Base-by-base conservation (phyloP, 1,139 yeast species). In the Suhomyces wounanorum region DNA sequence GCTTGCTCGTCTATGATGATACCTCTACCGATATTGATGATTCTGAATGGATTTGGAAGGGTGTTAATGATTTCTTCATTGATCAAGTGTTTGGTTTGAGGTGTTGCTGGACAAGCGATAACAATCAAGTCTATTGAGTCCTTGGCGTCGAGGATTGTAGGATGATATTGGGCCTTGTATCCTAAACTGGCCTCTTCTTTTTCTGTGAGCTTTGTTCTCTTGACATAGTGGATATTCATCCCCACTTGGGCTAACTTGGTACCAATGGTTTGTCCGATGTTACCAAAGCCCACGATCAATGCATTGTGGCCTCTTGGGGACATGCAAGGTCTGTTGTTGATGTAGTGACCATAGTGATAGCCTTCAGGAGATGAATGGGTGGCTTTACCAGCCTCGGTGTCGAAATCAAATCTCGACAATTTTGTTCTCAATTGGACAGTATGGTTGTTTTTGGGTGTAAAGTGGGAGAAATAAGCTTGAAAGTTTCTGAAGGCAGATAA, bases 231-330 rank as follows among this genome's bases (percentile, higher is more conserved):
- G 31, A 88, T 75, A 18, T 80, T 69, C 91, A 89, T 85, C 7
- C 91, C 92, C 41, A 89, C 69, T 9, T 71, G 72, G 31, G 71
- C 54, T 56, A 88, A 73, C 57, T 87, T 75, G 44, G 69, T 64
- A 2, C 85, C 96, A 48, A 87, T 81, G 36, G 78, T 75, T 61
- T 77, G 77, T 6, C 96, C 96, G 59, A 89, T 89, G 40, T 82
- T 76, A 1, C 96, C 96, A 61, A 89, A 85, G 0, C 96, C 96
- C 2, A 87, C 81, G 41, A 89, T 78, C 5, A 88, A 84, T 1
- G 77, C 92, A 33, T 73, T 70, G 59, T 84, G 87, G 42, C 83
- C 84, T 7, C 70, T 67, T 8, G 91, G 91, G 14, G 82, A 78
- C 33, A 59, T 56, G 51, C 75, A 73, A 25, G 59, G 64, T 42